Conservation (phyloP, 306 rosid species). For the Senna siamea region DNA sequence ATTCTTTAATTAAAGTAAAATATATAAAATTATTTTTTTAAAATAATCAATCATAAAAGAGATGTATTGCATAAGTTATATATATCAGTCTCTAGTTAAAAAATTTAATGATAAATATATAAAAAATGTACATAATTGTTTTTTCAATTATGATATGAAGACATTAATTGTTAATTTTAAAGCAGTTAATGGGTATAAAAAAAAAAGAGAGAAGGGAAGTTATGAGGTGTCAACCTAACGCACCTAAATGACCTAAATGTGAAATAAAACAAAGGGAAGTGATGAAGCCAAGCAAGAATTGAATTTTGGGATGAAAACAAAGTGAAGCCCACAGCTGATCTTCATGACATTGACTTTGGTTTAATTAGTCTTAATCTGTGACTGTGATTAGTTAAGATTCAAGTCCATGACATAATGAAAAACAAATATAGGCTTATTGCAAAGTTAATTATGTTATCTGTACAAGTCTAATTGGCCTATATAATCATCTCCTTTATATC, state of each 20-base stretch:
- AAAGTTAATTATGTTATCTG: background rate
- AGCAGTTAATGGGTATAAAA: constrained; percentile 45
- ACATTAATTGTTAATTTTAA: too few relatives aligned
- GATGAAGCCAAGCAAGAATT: constrained; percentile 27
- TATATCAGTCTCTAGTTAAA: too few relatives aligned
- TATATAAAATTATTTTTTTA: too few relatives aligned
- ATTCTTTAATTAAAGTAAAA: too few relatives aligned
- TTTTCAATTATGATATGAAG: too few relatives aligned
- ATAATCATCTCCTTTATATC: background rate
- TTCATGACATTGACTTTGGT: constrained; percentile 42
- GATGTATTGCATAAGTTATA: too few relatives aligned
- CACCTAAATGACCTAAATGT: constrained; percentile 58
- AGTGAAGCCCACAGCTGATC: constrained; percentile 50
- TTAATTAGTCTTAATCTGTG: background rate
- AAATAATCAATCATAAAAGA: too few relatives aligned
- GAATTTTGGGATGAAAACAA: constrained; percentile 35
- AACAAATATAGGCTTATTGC: background rate
- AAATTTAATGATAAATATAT: too few relatives aligned
- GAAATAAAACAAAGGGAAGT: constrained; percentile 33
- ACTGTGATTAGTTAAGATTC: constrained; percentile 1
- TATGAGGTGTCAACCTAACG: constrained; percentile 60
- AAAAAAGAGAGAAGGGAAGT: constrained; percentile 43
- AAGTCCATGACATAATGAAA: constrained; percentile 1
- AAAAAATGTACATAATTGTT: too few relatives aligned
- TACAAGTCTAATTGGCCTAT: background rate